These are phyloP conservation scores for Rhodotorula sp. DNA, from an alignment of 1,284 basidiomycete genomes.

Conservation along the genomic window DNA sequence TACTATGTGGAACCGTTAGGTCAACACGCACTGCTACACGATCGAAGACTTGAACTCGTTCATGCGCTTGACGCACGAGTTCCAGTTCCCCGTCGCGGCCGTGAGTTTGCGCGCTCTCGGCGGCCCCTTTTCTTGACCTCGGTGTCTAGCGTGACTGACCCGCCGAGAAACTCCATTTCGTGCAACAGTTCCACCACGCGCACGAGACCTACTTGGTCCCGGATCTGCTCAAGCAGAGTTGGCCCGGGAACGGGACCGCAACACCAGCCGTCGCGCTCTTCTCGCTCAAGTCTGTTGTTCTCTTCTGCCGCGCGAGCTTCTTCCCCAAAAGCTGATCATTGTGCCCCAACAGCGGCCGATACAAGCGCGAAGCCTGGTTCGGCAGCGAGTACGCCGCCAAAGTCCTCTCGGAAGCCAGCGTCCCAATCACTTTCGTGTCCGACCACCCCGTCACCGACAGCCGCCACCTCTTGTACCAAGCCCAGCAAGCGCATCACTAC, in stretches of 20 bases:
- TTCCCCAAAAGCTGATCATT: neutral
- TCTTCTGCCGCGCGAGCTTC: neutral
- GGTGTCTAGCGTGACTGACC: too few relatives aligned
- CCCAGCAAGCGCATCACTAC: slow-evolving; percentile 80
- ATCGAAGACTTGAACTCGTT: slow-evolving; percentile 65
- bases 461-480: slow-evolving; percentile 75
- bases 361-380: slow-evolving; percentile 81
- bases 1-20: neutral
- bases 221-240: slow-evolving; percentile 68
- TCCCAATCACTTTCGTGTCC: slow-evolving; percentile 63
- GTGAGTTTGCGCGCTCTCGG: neutral
- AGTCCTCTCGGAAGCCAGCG: slow-evolving; percentile 69
- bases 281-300: slow-evolving; percentile 60
- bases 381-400: slow-evolving; percentile 80
- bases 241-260: slow-evolving; percentile 47
- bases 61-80: slow-evolving; percentile 70
- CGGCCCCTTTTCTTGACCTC: too few relatives aligned
- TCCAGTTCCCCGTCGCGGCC: slow-evolving; percentile 60
- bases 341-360: slow-evolving; percentile 51
- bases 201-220: slow-evolving; percentile 71
- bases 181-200: slow-evolving; percentile 15
- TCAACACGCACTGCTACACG: slow-evolving; percentile 12
- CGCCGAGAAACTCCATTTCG: too few relatives aligned
- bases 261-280: slow-evolving; percentile 73
- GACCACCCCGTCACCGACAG: slow-evolving; percentile 70